Conservation (phyloP, 2,329 filamentous ascomycete species). For the Lachnellula arida region DNA sequence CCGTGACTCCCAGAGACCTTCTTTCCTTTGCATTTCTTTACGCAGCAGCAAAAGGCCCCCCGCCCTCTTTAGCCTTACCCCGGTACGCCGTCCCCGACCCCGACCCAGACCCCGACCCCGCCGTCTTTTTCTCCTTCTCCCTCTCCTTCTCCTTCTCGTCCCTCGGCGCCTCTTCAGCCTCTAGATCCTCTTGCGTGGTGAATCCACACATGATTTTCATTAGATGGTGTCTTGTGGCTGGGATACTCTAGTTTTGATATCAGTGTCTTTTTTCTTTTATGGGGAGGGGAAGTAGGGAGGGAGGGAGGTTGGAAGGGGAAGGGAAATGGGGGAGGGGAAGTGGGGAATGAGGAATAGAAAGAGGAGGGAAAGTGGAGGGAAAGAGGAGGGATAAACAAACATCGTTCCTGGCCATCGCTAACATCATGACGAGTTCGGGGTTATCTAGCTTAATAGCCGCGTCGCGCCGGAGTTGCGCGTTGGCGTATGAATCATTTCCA, state of each 20-base stretch:
- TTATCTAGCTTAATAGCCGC: constrained; percentile 51
- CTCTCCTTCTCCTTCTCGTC: background rate
- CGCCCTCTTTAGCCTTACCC: background rate
- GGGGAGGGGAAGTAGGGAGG: no score
- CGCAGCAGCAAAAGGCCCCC: no score
- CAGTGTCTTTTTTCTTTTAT: background rate
- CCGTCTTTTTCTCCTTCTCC: background rate
- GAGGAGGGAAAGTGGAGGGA: background rate
- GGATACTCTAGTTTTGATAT: constrained; percentile 43
- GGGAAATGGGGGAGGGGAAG: background rate
- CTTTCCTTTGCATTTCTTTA: no score
- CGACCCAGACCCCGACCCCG: background rate
- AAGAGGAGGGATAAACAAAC: constrained; percentile 38
- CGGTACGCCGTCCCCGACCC: no score
- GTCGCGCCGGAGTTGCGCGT: constrained; percentile 35
- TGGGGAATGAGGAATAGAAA: background rate
- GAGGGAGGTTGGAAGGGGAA: no score
- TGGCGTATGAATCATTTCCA: constrained; percentile 22
- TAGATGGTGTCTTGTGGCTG: constrained; percentile 52
- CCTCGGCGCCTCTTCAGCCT: background rate
- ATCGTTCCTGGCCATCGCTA: constrained; percentile 49
- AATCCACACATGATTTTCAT: constrained; percentile 51
- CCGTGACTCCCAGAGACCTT: no score
- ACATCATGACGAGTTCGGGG: constrained; percentile 56
- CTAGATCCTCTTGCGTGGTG: constrained; percentile 5